Evolutionary conservation across 345 rosid genomes (phyloP).

Genomic region (Crucihimalaya himalaica): DNA sequence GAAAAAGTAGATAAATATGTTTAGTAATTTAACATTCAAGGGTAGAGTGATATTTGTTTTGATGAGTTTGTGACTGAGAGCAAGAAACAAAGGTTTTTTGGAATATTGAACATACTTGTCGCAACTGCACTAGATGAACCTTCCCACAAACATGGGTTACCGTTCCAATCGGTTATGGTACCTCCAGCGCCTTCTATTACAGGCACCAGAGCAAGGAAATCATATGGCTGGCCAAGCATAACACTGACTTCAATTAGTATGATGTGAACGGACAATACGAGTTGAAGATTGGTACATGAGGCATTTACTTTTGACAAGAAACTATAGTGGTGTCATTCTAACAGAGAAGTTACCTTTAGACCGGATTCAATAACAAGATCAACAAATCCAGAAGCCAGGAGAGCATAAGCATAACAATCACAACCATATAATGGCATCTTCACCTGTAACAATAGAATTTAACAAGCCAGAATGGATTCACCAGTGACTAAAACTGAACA

Average conservation of each 20-base stretch:
- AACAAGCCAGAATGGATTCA: slow-evolving; percentile 23
- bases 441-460: slow-evolving; percentile 52
- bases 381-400: slow-evolving; percentile 89
- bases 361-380: slow-evolving; percentile 96
- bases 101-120: slow-evolving; percentile 50
- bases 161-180: slow-evolving; percentile 79
- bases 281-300: slow-evolving; percentile 9
- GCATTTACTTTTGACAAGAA: slow-evolving; percentile 16
- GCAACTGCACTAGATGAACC: slow-evolving; percentile 64
- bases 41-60: slow-evolving; percentile 4
- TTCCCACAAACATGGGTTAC: slow-evolving; percentile 71
- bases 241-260: slow-evolving; percentile 11
- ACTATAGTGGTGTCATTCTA: background rate
- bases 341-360: slow-evolving; percentile 62
- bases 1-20: slow-evolving; percentile 26
- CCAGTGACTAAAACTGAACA: background rate
- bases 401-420: slow-evolving; percentile 98
- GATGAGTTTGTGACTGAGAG: background rate
- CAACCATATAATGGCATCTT: slow-evolving; percentile 92
- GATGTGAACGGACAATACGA: background rate
- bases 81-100: background rate
- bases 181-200: slow-evolving; percentile 96
- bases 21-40: background rate
- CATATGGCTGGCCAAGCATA: slow-evolving; percentile 67
- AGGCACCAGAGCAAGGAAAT: slow-evolving; percentile 84